Evolutionary conservation across 1,284 basidiomycete species (phyloP).

Genomic region (Sporisorium iseilematis-ciliati): DNA sequence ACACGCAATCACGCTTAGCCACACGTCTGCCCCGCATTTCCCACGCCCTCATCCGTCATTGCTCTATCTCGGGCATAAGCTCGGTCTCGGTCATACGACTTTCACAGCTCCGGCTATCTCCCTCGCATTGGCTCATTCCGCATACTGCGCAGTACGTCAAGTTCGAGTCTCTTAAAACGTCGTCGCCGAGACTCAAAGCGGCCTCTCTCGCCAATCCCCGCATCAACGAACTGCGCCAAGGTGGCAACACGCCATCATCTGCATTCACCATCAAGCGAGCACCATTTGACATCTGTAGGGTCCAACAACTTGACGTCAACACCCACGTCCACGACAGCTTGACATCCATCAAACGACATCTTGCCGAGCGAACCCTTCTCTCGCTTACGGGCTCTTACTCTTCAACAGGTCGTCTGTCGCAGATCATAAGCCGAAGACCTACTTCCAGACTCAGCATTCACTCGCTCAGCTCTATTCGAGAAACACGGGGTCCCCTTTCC

Average conservation of each 20-base stretch:
- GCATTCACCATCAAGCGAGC: too few species aligned
- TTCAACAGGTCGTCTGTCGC: neutral
- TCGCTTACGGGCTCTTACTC: neutral
- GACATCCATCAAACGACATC: too few species aligned
- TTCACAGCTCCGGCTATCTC: neutral
- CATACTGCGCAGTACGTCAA: too few species aligned
- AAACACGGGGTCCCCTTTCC: neutral
- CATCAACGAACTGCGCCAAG: neutral
- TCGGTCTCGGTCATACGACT: too few species aligned
- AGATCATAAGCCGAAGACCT: neutral
- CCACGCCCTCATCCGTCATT: too few species aligned
- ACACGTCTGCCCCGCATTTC: neutral
- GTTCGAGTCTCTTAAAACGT: neutral
- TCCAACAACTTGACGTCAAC: too few species aligned
- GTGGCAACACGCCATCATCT: neutral
- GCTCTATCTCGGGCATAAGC: too few species aligned
- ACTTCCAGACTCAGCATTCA: neutral
- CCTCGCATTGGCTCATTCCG: too few species aligned
- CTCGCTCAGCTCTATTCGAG: neutral
- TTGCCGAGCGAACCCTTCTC: too few species aligned
- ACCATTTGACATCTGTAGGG: too few species aligned
- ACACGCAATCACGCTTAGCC: neutral
- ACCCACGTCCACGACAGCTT: too few species aligned
- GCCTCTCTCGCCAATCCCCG: neutral
- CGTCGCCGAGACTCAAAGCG: too few species aligned